phyloP scores from a whole-genome alignment of 805 yeast genomes.

The Kodamaea neixiangensis region DNA sequence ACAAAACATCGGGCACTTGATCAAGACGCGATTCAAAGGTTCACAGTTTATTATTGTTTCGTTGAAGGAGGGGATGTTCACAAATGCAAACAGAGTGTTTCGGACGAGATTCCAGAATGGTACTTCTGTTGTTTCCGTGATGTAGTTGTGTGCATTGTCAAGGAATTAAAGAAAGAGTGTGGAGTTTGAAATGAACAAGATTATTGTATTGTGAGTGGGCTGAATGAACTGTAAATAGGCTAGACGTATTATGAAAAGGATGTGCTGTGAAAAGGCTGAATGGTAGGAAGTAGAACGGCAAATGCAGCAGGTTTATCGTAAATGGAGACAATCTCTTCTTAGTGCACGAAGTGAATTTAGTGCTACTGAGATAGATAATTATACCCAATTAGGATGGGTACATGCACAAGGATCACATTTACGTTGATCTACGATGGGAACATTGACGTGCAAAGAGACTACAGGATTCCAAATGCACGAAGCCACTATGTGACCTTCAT shows the following conservation, averaged over 20 bases:
- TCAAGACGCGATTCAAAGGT: constrained; percentile 91
- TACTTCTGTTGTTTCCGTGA: constrained; percentile 83
- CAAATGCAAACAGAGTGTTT: constrained; percentile 93
- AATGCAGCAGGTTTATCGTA: no score
- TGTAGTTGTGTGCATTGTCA: constrained; percentile 34
- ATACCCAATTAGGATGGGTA: not conserved
- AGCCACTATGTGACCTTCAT: not conserved
- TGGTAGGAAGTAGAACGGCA: no score
- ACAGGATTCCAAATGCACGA: no score
- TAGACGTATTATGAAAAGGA: no score
- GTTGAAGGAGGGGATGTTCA: constrained; percentile 96
- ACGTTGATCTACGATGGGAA: no score
- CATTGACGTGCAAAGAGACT: no score
- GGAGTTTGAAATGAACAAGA: not conserved
- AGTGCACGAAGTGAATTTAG: no score
- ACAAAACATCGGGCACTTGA: constrained; percentile 94
- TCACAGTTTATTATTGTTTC: constrained; percentile 97
- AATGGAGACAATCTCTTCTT: no score
- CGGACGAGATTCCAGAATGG: constrained; percentile 96
- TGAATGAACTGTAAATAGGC: not conserved
- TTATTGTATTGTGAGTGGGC: not conserved
- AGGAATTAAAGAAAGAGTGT: not conserved
- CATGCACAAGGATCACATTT: no score
- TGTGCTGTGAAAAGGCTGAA: no score
- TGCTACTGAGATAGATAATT: not conserved